A percentile compares a stretch with the other conserved stretches of the same genome.
phyloP scores from a whole-genome alignment of 2,329 filamentous ascomycete genomes.

The Verticillium longisporum region DNA sequence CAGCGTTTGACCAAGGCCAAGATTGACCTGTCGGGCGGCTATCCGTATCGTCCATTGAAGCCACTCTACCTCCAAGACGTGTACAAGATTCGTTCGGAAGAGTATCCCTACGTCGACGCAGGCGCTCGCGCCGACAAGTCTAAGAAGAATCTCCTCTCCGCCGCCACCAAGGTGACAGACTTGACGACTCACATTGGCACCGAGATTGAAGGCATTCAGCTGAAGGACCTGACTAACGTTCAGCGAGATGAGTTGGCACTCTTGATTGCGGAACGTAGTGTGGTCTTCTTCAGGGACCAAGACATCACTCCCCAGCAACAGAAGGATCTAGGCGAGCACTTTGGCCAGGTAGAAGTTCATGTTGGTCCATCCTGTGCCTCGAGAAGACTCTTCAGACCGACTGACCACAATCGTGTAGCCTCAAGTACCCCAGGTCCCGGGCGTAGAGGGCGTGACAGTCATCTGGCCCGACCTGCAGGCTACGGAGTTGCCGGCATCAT shows the following conservation, averaged over 20 bases:
- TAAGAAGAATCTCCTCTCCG: slow-evolving; percentile 53
- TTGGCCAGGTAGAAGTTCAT: slow-evolving; percentile 61
- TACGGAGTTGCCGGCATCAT: slow-evolving; percentile 52
- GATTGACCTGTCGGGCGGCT: slow-evolving; percentile 62
- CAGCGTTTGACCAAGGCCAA: slow-evolving; percentile 59
- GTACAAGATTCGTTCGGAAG: slow-evolving; percentile 54
- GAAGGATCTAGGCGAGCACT: slow-evolving; percentile 55
- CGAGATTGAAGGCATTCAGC: slow-evolving; percentile 56
- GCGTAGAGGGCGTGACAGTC: slow-evolving; percentile 55
- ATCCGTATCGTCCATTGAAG: slow-evolving; percentile 61
- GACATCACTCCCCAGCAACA: slow-evolving; percentile 56
- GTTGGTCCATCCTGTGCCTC: slow-evolving; percentile 32
- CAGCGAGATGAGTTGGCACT: slow-evolving; percentile 57
- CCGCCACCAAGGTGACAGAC: slow-evolving; percentile 56
- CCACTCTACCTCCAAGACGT: slow-evolving; percentile 66
- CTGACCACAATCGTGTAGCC: slow-evolving; percentile 35
- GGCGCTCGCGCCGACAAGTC: slow-evolving; percentile 58
- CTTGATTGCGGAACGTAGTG: slow-evolving; percentile 55
- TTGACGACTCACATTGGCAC: slow-evolving; percentile 57
- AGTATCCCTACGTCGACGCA: slow-evolving; percentile 50
- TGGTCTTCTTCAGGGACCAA: slow-evolving; percentile 63
- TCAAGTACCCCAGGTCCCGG: slow-evolving; percentile 65
- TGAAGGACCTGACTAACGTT: slow-evolving; percentile 52
- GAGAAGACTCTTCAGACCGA: background rate
- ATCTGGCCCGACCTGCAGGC: slow-evolving; percentile 65